Evolutionary conservation across 2,329 filamentous ascomycete species (phyloP).

Genomic region (Elsinoe australis): DNA sequence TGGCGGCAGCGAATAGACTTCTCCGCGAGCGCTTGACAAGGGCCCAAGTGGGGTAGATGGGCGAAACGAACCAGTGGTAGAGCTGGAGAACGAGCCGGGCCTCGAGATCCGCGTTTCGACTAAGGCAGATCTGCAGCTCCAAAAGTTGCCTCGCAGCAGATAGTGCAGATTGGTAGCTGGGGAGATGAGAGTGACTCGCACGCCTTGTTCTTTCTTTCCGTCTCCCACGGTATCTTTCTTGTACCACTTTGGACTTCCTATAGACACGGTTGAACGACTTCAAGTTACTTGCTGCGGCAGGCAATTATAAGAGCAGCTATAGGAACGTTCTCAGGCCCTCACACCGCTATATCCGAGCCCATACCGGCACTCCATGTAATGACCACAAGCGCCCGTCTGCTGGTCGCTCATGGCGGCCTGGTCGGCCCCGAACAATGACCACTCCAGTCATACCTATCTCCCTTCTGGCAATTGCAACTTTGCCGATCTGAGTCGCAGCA

Average conservation of each 20-base stretch:
- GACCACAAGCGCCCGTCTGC: slow-evolving; percentile 2
- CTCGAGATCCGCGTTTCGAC: slow-evolving; percentile 7
- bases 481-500: slow-evolving; percentile 40
- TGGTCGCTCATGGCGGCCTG: slow-evolving; percentile 17
- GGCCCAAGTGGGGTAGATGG: neutral
- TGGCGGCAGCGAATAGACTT: neutral
- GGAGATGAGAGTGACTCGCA: slow-evolving; percentile 10
- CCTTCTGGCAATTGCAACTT: slow-evolving; percentile 49
- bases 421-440: slow-evolving; percentile 16
- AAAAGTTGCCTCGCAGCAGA: slow-evolving; percentile 9
- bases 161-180: neutral
- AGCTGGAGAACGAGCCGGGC: neutral
- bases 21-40: neutral
- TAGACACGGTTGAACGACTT: no score
- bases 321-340: neutral
- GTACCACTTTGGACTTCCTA: slow-evolving; percentile 7
- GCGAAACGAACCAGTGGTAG: neutral
- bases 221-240: neutral
- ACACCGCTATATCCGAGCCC: slow-evolving; percentile 1
- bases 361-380: neutral
- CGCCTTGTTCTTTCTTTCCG: neutral
- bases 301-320: no score
- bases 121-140: slow-evolving; percentile 5
- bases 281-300: no score
- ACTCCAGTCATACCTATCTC: slow-evolving; percentile 28